Conservation (phyloP, 2,329 filamentous ascomycete species). For the Parafenestella ontariensis region DNA sequence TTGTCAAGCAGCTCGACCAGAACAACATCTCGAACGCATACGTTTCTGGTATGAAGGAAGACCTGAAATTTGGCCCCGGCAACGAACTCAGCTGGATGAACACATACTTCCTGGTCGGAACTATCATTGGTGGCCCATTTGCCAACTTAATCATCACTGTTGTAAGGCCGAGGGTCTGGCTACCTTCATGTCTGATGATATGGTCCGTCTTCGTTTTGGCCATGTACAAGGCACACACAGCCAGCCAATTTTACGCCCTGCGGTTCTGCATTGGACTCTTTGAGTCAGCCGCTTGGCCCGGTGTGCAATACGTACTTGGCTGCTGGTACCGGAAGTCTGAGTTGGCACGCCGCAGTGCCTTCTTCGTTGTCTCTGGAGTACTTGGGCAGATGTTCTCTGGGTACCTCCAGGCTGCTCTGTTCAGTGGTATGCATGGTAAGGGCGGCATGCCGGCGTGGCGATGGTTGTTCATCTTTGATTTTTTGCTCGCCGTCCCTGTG, state of each 20-base stretch:
- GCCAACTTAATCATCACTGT: constrained; percentile 10
- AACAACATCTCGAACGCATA: constrained; percentile 22
- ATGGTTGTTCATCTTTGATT: constrained; percentile 23
- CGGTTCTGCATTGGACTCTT: constrained; percentile 18
- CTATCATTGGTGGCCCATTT: constrained; percentile 15
- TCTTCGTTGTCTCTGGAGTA: constrained; percentile 18
- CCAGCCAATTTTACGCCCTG: constrained; percentile 20
- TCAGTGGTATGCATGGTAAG: constrained; percentile 14
- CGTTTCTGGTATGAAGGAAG: constrained; percentile 18
- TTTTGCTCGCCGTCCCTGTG: constrained; percentile 7
- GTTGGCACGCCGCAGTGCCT: constrained; percentile 23
- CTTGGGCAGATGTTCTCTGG: constrained; percentile 25
- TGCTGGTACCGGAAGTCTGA: constrained; percentile 23
- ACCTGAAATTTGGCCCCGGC: constrained; percentile 6
- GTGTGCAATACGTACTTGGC: constrained; percentile 20
- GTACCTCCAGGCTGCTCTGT: constrained; percentile 17
- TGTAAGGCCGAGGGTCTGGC: constrained; percentile 5
- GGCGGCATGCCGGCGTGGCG: constrained; percentile 7
- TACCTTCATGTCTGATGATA: constrained; percentile 2
- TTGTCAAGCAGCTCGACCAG: constrained; percentile 27
- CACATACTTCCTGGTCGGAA: constrained; percentile 6
- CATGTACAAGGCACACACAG: background rate
- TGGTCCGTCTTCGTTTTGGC: no score
- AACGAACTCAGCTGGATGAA: constrained; percentile 9
- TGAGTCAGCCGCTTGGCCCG: constrained; percentile 14